Conservation (phyloP, 768 basidiomycete genomes). For the Naganishia randhawae region DNA sequence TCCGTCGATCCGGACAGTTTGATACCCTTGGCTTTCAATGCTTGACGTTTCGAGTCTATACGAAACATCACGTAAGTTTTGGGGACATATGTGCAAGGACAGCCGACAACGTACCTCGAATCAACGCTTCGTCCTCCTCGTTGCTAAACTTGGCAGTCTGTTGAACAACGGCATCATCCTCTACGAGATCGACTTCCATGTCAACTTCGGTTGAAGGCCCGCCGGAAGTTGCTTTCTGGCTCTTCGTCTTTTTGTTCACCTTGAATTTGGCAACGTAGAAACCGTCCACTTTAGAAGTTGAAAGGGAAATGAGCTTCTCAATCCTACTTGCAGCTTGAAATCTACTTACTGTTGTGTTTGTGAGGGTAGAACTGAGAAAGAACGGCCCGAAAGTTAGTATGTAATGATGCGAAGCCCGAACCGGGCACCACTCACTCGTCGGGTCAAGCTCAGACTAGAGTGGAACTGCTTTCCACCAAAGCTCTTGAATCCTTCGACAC, state of each 20-base stretch:
- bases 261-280: conserved; percentile 99
- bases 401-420: neutral
- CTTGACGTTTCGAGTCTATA: conserved; percentile 50
- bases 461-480: conserved; percentile 89
- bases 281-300: conserved; percentile 67
- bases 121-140: conserved; percentile 69
- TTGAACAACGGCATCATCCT: conserved; percentile 47
- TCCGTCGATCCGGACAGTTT: conserved; percentile 34
- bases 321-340: neutral
- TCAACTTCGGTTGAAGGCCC: conserved; percentile 40
- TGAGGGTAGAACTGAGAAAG: conserved; percentile 58
- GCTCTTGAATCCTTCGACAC: conserved; percentile 80
- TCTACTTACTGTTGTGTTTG: conserved; percentile 72
- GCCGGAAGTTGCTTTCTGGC: conserved; percentile 32
- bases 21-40: conserved; percentile 55
- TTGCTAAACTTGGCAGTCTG: conserved; percentile 59
- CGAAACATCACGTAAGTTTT: conserved; percentile 64
- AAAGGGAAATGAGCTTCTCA: neutral
- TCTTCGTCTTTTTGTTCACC: conserved; percentile 72
- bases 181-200: conserved; percentile 49
- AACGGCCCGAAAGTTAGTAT: neutral
- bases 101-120: conserved; percentile 63
- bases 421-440: conserved; percentile 55
- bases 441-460: conserved; percentile 70
- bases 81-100: conserved; percentile 54